Base-by-base conservation (phyloP, 495 filamentous ascomycete genomes). In the Haplographium delicatum region DNA sequence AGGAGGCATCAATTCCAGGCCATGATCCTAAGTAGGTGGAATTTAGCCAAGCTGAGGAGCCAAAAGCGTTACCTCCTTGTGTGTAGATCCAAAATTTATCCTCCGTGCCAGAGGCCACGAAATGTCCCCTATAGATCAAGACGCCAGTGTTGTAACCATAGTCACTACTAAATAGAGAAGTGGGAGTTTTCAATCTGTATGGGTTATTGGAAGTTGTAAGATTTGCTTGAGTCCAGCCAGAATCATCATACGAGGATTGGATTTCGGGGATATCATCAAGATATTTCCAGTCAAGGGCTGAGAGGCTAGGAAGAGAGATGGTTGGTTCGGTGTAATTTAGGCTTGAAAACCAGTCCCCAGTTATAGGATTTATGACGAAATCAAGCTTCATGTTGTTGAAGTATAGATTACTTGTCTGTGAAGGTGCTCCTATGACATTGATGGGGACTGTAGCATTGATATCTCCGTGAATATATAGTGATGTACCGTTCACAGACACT, bases 91-190 rank as follows among this genome's bases (percentile, higher is more conserved):
- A 74, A 49, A 91, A 66, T 6, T 57, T 69, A 0, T 54, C 63
- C 54, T 91, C 86, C 9, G 72, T 59, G 4, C 85, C 85, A 0
- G 66, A 82, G 11, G 86, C 80, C 8, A 66, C 71, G 61, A 93
- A 93, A 56, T 83, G 76, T 20, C 86, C 88, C 2, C 88, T 74
- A 67, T 79, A 91, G 31, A 91, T 51, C 0, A 89, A 67, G 10
- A 72, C 73, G 30, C 86, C 88, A 0, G 79, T 76, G 61, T 87
- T 71, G 68, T 78, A 91, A 24, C 85, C 84, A 58, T 93, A 90
- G 65, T 91, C 88, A 30, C 74, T 78, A 0, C 72, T 71, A 58
- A 84, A 88, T 0, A 90, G 74, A 0, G 78, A 82, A 0, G 67
- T 78, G 0, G 84, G 80, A 0, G 87, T 87, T 2, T 66, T 67